Percentiles rank a stretch among this genome's conserved stretches.
Conservation (phyloP, 148 eudicot species). For the Amaranthus hypochondriacus region DNA sequence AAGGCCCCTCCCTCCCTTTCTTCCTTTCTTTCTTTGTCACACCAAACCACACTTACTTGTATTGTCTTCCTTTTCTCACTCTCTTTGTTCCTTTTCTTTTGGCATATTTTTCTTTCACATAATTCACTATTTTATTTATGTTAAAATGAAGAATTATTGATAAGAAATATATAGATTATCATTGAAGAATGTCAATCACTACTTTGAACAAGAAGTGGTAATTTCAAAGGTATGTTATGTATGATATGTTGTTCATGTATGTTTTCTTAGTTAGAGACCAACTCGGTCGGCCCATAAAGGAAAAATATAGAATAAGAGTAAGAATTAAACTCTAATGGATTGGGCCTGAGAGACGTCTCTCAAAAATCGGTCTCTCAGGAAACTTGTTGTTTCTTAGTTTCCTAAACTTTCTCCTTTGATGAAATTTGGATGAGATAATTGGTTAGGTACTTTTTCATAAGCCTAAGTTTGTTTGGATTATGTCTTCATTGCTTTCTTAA, state of each 20-base stretch:
- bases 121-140: not conserved
- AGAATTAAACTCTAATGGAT: no score
- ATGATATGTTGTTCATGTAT: no score
- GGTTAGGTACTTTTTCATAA: not conserved
- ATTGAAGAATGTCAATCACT: no score
- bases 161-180: no score
- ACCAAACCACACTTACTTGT: conserved; percentile 7
- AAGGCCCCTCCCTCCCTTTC: not conserved
- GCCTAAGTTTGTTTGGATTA: not conserved
- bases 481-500: no score
- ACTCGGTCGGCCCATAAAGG: no score
- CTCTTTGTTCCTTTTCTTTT: conserved; percentile 24
- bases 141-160: not conserved
- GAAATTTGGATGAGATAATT: not conserved
- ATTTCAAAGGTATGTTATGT: no score
- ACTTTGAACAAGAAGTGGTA: no score
- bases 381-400: not conserved
- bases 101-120: not conserved
- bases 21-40: not conserved
- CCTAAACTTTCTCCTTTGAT: not conserved
- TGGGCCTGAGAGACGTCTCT: no score
- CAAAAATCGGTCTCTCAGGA: no score
- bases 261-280: no score
- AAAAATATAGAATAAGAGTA: no score
- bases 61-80: conserved; percentile 5